Evolutionary conservation across 2,329 filamentous ascomycete genomes (phyloP).

Genomic region (Diaporthe sp.): DNA sequence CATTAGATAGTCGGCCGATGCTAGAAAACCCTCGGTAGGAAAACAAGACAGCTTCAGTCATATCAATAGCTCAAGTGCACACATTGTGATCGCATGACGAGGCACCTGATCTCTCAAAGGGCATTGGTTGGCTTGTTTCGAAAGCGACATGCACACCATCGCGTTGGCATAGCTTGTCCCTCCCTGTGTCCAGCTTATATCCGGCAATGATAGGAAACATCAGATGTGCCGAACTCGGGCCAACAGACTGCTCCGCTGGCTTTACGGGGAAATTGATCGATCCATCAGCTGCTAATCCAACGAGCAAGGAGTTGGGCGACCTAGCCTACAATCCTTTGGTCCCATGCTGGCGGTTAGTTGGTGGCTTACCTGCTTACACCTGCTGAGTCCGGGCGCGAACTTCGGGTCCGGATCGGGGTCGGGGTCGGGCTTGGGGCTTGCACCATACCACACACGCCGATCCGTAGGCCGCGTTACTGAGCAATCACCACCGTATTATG

Average conservation of each 20-base stretch:
- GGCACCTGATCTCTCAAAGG: background rate
- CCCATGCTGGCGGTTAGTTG: background rate
- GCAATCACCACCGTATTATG: background rate
- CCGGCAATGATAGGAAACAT: background rate
- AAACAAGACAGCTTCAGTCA: constrained; percentile 18
- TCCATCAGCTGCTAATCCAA: background rate
- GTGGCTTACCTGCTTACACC: constrained; percentile 1
- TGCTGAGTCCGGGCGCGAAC: background rate
- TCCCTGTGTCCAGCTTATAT: background rate
- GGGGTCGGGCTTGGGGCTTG: background rate
- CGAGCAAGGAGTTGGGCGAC: no score
- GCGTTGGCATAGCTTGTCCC: background rate
- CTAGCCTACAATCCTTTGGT: background rate
- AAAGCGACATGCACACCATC: background rate
- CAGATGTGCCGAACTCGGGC: background rate
- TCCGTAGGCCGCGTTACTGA: background rate
- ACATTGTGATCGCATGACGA: background rate
- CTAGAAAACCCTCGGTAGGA: constrained; percentile 17
- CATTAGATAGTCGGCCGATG: constrained; percentile 32
- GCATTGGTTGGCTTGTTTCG: background rate
- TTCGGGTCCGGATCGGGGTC: constrained; percentile 9
- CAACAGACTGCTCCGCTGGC: constrained; percentile 2
- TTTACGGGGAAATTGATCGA: background rate
- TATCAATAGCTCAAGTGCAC: background rate
- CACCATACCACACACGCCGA: no score